Base-by-base conservation (phyloP, 192 early-diverging fungal genomes). In the Chytriomyces hyalinus region DNA sequence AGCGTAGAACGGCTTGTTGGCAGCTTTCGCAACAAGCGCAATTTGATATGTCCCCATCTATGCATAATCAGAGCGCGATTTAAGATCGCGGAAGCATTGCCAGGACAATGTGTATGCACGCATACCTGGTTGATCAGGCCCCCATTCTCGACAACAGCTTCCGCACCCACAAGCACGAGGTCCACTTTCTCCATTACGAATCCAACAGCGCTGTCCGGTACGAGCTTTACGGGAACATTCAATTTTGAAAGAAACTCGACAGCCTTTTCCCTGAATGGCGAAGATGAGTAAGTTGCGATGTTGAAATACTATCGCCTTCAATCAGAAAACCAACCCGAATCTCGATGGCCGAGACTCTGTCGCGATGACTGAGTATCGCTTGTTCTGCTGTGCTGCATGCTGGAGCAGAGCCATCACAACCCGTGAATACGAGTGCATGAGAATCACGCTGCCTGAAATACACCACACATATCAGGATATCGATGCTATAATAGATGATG, bases 81-180 rank as follows among this genome's bases (percentile, higher is more conserved):
- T 36, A 36, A 9, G 24, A 46, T 24, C 8, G 64, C 24, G 45
- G 47, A 17, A 26, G 84, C 45, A 49, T 45, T 45, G 24, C n/a
- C 4, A 43, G 50, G 79, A 48, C n/a, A 0, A 76, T n/a, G 22
- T 45, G 24, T n/a, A 22, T 80, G 48, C 48, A 48, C n/a, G 61
- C 64, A 51, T 78, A 89, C 90, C 78, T 94, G 92, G 83, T 99
- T 99, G 81, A 99, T 94, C 49, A 99, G 78, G 0, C 98, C 98
- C 28, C 98, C 98, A 80, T 96, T 99, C 82, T 97, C 94, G 1
- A 96, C 95, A 6, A 99, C 96, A 46, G 95, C 98, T 83, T 99
- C 98, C 8, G 98, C 98, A 20, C 98, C 98, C 43, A 96, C 96
- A 76, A 99, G 87, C 17, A 98, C 94, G 88, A 97, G 88, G 78